Percentiles rank a stretch among this genome's conserved stretches.
phyloP scores from a whole-genome alignment of 2,329 filamentous ascomycete genomes.

The Iodosphaeria phyllophila region DNA sequence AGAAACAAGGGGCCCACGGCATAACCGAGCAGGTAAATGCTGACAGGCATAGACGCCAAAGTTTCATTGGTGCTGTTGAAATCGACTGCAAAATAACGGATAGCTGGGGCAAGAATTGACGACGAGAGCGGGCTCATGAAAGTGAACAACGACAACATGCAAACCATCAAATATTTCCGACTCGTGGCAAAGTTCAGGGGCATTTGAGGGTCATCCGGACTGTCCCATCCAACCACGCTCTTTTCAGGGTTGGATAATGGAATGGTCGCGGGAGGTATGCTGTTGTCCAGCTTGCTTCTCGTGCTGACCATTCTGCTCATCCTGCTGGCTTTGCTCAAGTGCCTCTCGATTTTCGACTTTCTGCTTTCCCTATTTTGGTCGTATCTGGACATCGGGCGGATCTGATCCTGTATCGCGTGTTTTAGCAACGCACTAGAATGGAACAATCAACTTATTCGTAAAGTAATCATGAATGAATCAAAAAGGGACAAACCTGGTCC shows the following conservation, averaged over 20 bases:
- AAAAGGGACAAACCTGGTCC: too few species aligned
- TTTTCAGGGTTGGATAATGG: slow-evolving; percentile 30
- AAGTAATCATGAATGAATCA: too few species aligned
- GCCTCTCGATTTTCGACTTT: slow-evolving; percentile 9
- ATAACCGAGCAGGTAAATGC: slow-evolving; percentile 43
- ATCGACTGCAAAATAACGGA: slow-evolving; percentile 22
- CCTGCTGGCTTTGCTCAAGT: slow-evolving; percentile 10
- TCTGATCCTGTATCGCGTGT: slow-evolving; percentile 1
- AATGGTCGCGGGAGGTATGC: slow-evolving; percentile 16
- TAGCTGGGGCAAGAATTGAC: slow-evolving; percentile 36
- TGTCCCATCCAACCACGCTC: slow-evolving; percentile 41
- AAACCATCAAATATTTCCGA: slow-evolving; percentile 39
- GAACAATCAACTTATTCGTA: too few species aligned
- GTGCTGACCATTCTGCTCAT: slow-evolving; percentile 7
- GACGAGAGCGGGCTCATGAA: slow-evolving; percentile 48
- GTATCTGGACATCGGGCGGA: too few species aligned
- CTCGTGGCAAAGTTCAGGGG: slow-evolving; percentile 35
- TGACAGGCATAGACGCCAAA: slow-evolving; percentile 33
- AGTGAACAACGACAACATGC: slow-evolving; percentile 38
- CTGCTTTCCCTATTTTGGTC: slow-evolving; percentile 3
- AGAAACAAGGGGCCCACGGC: slow-evolving; percentile 36
- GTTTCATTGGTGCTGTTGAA: slow-evolving; percentile 23
- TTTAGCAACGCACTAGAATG: too few species aligned
- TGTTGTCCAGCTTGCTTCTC: slow-evolving; percentile 10
- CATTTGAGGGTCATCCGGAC: slow-evolving; percentile 35